Evolutionary conservation across 176 grass and related monocot species (phyloP).

Genomic region (Carex parvula): DNA sequence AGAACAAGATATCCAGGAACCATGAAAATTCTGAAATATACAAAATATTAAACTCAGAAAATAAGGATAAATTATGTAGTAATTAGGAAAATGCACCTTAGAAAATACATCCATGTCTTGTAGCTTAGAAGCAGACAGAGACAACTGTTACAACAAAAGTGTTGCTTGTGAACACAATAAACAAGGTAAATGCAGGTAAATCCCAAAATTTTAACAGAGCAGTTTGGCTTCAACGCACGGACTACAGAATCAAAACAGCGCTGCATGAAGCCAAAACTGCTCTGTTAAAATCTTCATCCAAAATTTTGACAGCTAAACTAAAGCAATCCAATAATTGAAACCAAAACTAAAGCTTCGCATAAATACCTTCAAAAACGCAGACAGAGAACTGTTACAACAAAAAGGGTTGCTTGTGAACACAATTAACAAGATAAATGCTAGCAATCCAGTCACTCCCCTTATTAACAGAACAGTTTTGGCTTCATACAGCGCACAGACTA

Average conservation of each 20-base stretch:
- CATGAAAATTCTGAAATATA: neutral
- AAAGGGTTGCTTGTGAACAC: neutral
- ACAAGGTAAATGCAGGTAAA: neutral
- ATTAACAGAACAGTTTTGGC: too few species aligned
- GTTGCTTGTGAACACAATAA: neutral
- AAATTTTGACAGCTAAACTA: neutral
- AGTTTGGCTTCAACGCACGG: too few species aligned
- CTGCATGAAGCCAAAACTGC: too few species aligned
- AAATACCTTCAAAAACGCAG: conserved; percentile 23
- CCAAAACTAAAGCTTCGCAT: too few species aligned
- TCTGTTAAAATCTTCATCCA: neutral
- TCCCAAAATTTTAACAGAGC: neutral
- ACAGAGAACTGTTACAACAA: conserved; percentile 53
- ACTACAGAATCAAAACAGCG: too few species aligned
- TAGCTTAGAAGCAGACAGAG: conserved; percentile 73
- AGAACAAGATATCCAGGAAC: neutral
- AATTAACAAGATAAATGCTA: neutral
- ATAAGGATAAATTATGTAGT: conserved; percentile 6
- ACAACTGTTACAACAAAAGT: conserved; percentile 44
- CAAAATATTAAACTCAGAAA: neutral
- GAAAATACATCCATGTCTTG: conserved; percentile 67
- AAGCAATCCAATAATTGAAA: neutral
- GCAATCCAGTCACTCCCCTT: neutral
- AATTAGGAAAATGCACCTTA: conserved; percentile 47
- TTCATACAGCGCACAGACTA: too few species aligned